These are phyloP conservation scores for Colletotrichum kahawae DNA, from an alignment of 2,329 filamentous ascomycete genomes.

Conservation along the genomic window DNA sequence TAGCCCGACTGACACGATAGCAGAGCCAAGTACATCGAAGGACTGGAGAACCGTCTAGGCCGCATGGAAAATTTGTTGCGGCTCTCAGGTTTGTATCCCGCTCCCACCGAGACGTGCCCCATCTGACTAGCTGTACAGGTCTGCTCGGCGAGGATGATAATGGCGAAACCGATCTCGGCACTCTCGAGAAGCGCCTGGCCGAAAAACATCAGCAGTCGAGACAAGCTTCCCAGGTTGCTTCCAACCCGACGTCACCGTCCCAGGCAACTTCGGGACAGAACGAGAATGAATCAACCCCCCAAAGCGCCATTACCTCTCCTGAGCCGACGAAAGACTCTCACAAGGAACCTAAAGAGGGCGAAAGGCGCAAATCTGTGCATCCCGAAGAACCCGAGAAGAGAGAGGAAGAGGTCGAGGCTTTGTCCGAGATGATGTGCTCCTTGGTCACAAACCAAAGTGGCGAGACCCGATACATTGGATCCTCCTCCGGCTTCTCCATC, in stretches of 20 bases:
- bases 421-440: constrained; percentile 99
- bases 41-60: constrained; percentile 90
- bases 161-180: constrained; percentile 85
- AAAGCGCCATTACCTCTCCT: constrained; percentile 61
- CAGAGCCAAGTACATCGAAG: constrained; percentile 97
- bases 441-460: constrained; percentile 93
- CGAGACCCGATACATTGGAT: constrained; percentile 95
- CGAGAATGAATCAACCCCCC: constrained; percentile 50
- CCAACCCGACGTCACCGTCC: constrained; percentile 57
- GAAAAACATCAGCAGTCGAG: constrained; percentile 61
- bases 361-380: constrained; percentile 45
- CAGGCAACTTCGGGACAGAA: constrained; percentile 49
- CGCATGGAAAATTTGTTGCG: constrained; percentile 93
- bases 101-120: neutral
- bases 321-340: constrained; percentile 44
- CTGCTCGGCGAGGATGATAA: constrained; percentile 85
- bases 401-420: constrained; percentile 78
- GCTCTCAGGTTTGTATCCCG: constrained; percentile 67
- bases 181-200: constrained; percentile 77
- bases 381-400: constrained; percentile 50
- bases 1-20: neutral
- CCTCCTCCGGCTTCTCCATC: constrained; percentile 97
- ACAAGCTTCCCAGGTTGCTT: constrained; percentile 53
- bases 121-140: constrained; percentile 49
- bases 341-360: constrained; percentile 38